Conservation (phyloP, 78 protist genomes). For the Cyanophora paradoxa region DNA sequence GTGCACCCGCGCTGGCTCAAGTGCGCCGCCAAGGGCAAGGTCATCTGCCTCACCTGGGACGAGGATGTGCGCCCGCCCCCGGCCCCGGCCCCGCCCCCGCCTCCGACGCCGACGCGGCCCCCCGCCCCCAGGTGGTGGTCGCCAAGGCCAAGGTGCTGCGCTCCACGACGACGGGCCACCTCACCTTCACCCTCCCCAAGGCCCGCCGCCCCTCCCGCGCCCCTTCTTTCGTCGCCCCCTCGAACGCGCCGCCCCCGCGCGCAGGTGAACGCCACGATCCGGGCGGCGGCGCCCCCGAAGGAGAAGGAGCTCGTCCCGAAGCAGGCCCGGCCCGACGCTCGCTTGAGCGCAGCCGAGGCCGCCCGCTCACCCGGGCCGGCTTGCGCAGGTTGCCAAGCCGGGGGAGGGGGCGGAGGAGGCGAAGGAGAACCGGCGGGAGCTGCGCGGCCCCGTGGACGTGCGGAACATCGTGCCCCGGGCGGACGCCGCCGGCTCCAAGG, state of each 20-base stretch:
- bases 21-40: slow-evolving; percentile 38
- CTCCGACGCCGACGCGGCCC: background rate
- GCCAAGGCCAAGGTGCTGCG: background rate
- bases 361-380: background rate
- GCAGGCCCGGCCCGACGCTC: background rate
- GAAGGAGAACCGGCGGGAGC: no score
- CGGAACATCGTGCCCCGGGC: background rate
- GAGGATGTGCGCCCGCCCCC: slow-evolving; percentile 11
- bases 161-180: slow-evolving; percentile 9
- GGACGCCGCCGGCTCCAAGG: background rate
- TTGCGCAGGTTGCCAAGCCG: background rate
- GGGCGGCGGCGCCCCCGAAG: background rate
- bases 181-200: background rate
- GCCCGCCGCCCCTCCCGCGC: no score
- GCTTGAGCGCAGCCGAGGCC: background rate
- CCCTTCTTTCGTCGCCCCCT: background rate
- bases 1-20: slow-evolving; percentile 44
- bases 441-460: background rate
- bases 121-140: background rate
- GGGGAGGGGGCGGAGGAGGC: no score
- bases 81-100: background rate
- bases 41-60: slow-evolving; percentile 9
- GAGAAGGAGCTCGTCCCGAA: background rate
- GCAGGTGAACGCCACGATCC: background rate
- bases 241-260: background rate